Evolutionary conservation across 2,329 filamentous ascomycete genomes (phyloP).

Genomic region (Talaromyces islandicus): DNA sequence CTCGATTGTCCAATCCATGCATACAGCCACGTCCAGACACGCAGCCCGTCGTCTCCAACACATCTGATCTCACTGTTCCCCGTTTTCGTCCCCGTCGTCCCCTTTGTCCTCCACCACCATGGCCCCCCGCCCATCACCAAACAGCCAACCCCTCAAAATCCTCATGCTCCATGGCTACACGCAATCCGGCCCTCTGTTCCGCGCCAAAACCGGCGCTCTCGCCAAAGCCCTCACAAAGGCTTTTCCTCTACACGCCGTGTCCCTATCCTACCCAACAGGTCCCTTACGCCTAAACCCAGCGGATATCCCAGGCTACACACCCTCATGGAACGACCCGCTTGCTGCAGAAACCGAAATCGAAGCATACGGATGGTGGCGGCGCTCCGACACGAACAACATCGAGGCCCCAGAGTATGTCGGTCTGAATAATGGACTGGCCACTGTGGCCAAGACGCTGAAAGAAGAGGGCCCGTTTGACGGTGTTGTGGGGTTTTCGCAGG

Average conservation of each 20-base stretch:
- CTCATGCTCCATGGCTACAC: slow-evolving; percentile 85
- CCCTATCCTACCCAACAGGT: slow-evolving; percentile 63
- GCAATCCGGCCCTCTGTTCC: slow-evolving; percentile 80
- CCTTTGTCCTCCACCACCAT: neutral
- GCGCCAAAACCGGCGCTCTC: slow-evolving; percentile 79
- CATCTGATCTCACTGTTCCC: neutral
- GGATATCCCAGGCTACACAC: slow-evolving; percentile 65
- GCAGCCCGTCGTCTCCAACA: neutral
- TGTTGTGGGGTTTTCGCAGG: slow-evolving; percentile 77
- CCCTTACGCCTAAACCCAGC: slow-evolving; percentile 57
- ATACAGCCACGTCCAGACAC: neutral
- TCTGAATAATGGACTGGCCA: slow-evolving; percentile 61
- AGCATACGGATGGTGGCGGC: slow-evolving; percentile 78
- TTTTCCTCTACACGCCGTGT: slow-evolving; percentile 56
- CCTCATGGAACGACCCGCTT: slow-evolving; percentile 34
- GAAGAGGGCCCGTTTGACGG: slow-evolving; percentile 67
- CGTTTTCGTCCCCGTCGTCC: too few relatives aligned
- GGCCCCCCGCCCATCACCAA: slow-evolving; percentile 1
- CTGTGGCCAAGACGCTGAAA: slow-evolving; percentile 57
- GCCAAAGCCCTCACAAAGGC: slow-evolving; percentile 73
- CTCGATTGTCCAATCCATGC: neutral
- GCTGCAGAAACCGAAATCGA: slow-evolving; percentile 53
- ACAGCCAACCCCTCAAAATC: slow-evolving; percentile 49
- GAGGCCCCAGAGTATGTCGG: slow-evolving; percentile 58
- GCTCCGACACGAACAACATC: slow-evolving; percentile 48